Base-by-base conservation (phyloP, 1,139 yeast species). In the Tardiomyces digboiensis region DNA sequence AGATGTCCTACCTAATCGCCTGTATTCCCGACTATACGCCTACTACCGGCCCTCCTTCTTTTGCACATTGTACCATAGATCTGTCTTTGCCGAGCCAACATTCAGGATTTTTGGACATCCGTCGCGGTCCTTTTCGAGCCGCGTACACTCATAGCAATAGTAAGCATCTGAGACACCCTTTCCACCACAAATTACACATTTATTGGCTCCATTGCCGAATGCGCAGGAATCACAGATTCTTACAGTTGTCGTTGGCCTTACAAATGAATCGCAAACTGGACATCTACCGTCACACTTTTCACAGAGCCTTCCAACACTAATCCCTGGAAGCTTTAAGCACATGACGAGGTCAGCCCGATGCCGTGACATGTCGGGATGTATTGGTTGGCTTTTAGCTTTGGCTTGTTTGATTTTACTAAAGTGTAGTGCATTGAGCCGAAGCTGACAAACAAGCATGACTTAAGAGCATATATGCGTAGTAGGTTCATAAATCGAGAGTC, bases 71-170 rank as follows among this genome's bases (percentile, higher is more conserved):
- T 75, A 81, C 52, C 78, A 76, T 66, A 75, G 68, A 54, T 85
- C 95, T 12, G 80, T 72, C 58, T 78, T 75, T 46, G 80, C 75
- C 26, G 87, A 76, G 3, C 97, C 97, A 44, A 87, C 68, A 57
- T 88, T 89, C 20, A 83, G 62, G 42, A 89, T 77, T 53, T 83
- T 74, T 0, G 97, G 97, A 65, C 98, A 89, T 1, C 98, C 98
- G 59, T 89, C 96, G 38, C 96, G 68, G 58, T 86, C 88, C 56
- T 79, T 80, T 56, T 88, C 97, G 41, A 77, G 59, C 40, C 78
- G 60, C 5, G 88, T 91, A 62, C 98, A 89, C 60, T 88, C 95
- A 52, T 77, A 72, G 58, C 98, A 89, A 62, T 87, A 91, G 58
- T 71, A 85, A 0, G 96, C 95, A 29, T 80, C 82, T 3, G 74